A percentile compares a stretch with the other conserved stretches of the same genome.
Conservation (phyloP, 331 rosid species). For the Stylosanthes scabra region DNA sequence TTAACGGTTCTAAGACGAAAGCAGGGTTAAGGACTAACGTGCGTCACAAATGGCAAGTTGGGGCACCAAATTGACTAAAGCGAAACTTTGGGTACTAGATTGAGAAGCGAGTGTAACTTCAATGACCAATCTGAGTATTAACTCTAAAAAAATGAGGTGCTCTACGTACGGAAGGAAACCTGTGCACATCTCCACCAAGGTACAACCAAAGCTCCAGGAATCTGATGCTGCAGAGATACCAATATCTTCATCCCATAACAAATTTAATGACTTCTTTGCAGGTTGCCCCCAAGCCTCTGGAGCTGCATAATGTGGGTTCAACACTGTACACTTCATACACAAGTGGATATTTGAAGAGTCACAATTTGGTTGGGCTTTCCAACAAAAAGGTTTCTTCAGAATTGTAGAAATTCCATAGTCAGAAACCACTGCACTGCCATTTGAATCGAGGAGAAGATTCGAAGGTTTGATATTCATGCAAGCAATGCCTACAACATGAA, state of each 20-base stretch:
- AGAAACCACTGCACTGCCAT: slow-evolving; percentile 76
- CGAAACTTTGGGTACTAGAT: no score
- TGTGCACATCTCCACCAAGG: slow-evolving; percentile 91
- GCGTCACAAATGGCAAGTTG: no score
- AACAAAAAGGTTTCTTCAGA: slow-evolving; percentile 77
- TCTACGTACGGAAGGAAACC: slow-evolving; percentile 82
- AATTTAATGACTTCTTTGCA: slow-evolving; percentile 65
- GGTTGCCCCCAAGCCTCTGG: slow-evolving; percentile 96
- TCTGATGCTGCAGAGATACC: slow-evolving; percentile 77
- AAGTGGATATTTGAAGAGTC: slow-evolving; percentile 67
- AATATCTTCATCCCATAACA: slow-evolving; percentile 73
- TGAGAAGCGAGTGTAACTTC: no score
- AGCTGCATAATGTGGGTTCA: slow-evolving; percentile 78
- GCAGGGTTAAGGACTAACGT: no score
- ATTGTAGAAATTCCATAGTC: slow-evolving; percentile 81
- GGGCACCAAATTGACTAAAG: no score
- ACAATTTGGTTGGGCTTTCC: slow-evolving; percentile 65
- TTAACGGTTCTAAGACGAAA: no score
- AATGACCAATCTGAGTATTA: no score
- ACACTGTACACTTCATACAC: slow-evolving; percentile 85
- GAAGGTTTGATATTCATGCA: slow-evolving; percentile 89
- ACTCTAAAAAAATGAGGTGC: slow-evolving; percentile 34
- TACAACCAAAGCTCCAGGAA: slow-evolving; percentile 92
- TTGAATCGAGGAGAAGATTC: slow-evolving; percentile 74
- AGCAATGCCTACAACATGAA: slow-evolving; percentile 79